Conservation (phyloP, 176 grass and related monocot species). For the Paspalum notatum region DNA sequence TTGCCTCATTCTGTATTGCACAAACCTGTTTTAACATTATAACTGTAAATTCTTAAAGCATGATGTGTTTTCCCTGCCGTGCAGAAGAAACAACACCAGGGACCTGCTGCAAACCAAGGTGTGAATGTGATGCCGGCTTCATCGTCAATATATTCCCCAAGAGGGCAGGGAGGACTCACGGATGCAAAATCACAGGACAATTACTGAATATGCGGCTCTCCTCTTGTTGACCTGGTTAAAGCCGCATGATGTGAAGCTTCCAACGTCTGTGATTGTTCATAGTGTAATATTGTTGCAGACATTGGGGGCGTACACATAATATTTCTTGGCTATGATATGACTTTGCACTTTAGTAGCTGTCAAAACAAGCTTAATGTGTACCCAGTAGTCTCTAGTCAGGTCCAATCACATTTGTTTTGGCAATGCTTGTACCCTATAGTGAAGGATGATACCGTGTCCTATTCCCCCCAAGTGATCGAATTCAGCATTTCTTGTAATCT, state of each 20-base stretch:
- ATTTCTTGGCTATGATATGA: not conserved
- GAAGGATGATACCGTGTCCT: not conserved
- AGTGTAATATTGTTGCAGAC: slow-evolving; percentile 26
- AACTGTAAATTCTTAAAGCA: not conserved
- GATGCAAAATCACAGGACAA: slow-evolving; percentile 25
- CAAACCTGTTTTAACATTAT: not conserved
- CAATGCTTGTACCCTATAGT: slow-evolving; percentile 34
- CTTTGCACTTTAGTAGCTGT: not conserved
- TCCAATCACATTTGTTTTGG: slow-evolving; percentile 38
- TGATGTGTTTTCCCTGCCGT: not conserved
- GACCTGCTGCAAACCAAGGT: slow-evolving; percentile 34
- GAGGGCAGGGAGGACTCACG: not conserved
- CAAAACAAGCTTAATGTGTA: slow-evolving; percentile 13
- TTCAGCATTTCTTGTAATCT: slow-evolving; percentile 29
- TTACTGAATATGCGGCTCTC: not conserved
- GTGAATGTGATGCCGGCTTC: slow-evolving; percentile 5
- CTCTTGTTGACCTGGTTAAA: not conserved
- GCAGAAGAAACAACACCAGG: slow-evolving; percentile 48
- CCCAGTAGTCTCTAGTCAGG: slow-evolving; percentile 7
- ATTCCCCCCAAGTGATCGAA: not conserved
- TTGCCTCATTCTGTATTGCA: not conserved
- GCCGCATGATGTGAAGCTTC: not conserved
- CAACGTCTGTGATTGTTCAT: slow-evolving; percentile 21
- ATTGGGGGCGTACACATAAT: not conserved
- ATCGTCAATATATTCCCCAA: slow-evolving; percentile 28